These are phyloP conservation scores for Hymenoscyphus scutula DNA, from an alignment of 2,329 filamentous ascomycete genomes.

Conservation along the genomic window DNA sequence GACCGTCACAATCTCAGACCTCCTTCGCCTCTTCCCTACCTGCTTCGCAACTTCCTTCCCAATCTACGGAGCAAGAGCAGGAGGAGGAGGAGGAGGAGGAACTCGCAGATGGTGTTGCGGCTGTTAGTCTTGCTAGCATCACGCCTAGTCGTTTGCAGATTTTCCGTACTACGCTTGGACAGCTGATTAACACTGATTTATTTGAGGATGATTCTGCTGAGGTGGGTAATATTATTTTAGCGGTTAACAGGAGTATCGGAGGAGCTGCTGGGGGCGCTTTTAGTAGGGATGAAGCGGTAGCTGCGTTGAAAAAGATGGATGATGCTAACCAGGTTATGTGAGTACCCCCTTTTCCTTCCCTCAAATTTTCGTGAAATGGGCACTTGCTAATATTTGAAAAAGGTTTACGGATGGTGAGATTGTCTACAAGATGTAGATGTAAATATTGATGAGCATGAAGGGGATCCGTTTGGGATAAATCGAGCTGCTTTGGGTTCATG, in stretches of 20 bases:
- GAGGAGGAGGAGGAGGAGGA: slow-evolving; percentile 33
- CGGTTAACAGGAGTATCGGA: slow-evolving; percentile 72
- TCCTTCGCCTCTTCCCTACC: slow-evolving; percentile 42
- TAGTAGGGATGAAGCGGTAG: slow-evolving; percentile 66
- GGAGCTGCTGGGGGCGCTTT: slow-evolving; percentile 58
- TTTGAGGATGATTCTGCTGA: slow-evolving; percentile 84
- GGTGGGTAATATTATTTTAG: slow-evolving; percentile 69
- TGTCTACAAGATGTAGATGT: slow-evolving; percentile 73
- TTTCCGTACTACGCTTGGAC: slow-evolving; percentile 80
- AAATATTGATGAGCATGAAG: slow-evolving; percentile 29
- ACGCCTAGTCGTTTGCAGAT: slow-evolving; percentile 61
- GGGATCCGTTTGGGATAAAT: not conserved
- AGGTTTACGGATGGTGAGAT: slow-evolving; percentile 62
- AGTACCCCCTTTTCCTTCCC: slow-evolving; percentile 42
- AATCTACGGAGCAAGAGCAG: slow-evolving; percentile 31
- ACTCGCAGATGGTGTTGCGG: slow-evolving; percentile 31
- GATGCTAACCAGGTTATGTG: slow-evolving; percentile 90
- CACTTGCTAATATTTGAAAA: slow-evolving; percentile 17
- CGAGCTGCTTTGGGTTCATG: not conserved
- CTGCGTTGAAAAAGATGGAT: slow-evolving; percentile 77
- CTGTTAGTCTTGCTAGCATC: slow-evolving; percentile 27
- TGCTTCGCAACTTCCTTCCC: slow-evolving; percentile 34
- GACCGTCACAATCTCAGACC: slow-evolving; percentile 35
- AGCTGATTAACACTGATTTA: slow-evolving; percentile 75
- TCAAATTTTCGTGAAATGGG: not conserved